Conservation (phyloP, 2,329 filamentous ascomycete species). For the Akanthomyces dipterigenus region DNA sequence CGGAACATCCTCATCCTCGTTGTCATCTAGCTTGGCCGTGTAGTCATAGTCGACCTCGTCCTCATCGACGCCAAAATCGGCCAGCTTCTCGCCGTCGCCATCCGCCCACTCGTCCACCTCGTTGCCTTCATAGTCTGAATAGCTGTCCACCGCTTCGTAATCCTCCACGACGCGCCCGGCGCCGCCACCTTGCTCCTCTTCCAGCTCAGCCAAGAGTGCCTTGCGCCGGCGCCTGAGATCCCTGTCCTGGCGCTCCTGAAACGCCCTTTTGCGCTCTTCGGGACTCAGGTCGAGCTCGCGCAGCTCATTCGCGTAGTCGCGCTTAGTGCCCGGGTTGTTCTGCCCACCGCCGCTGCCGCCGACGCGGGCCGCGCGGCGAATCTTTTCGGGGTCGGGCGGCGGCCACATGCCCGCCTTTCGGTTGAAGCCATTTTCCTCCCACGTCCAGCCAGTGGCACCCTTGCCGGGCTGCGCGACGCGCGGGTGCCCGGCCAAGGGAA, state of each 20-base stretch:
- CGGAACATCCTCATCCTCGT: constrained; percentile 43
- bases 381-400: constrained; percentile 55
- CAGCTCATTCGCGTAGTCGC: constrained; percentile 28
- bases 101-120: constrained; percentile 59
- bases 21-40: constrained; percentile 56
- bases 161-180: constrained; percentile 47
- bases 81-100: constrained; percentile 64
- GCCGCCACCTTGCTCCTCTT: constrained; percentile 49
- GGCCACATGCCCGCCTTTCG: constrained; percentile 55
- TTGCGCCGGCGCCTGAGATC: constrained; percentile 35
- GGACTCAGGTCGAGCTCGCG: constrained; percentile 30
- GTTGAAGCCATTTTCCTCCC: constrained; percentile 74
- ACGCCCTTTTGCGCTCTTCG: constrained; percentile 42
- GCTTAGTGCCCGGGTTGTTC: constrained; percentile 32
- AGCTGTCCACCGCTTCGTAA: constrained; percentile 14
- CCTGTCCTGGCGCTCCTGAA: constrained; percentile 41
- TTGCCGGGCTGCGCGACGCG: constrained; percentile 29
- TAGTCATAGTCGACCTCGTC: constrained; percentile 63
- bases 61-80: constrained; percentile 76
- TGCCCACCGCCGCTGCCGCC: constrained; percentile 15
- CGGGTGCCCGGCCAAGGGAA: constrained; percentile 55
- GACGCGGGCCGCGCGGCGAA: constrained; percentile 33
- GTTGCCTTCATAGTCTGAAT: constrained; percentile 30
- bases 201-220: constrained; percentile 41
- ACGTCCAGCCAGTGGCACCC: constrained; percentile 47